Evolutionary conservation across 148 eudicot species (phyloP).

Genomic region (Chenopodium album): DNA sequence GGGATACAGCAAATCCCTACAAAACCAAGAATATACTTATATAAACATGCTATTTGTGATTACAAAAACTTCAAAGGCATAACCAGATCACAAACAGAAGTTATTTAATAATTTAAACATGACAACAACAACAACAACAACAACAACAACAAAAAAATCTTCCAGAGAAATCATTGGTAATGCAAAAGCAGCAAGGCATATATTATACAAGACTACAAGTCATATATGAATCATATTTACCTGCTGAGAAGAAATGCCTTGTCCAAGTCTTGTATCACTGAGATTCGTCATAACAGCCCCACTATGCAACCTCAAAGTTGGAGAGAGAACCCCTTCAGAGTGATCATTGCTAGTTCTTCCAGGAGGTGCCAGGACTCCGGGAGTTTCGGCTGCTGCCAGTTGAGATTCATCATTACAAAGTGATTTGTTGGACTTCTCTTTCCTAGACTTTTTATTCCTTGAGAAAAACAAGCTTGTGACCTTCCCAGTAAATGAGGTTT

Average conservation of each 20-base stretch:
- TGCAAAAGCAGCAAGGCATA: background rate
- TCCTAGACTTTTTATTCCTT: constrained; percentile 53
- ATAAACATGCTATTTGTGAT: background rate
- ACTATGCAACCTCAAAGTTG: constrained; percentile 34
- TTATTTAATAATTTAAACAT: background rate
- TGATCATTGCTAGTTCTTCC: constrained; percentile 34
- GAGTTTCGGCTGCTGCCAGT: constrained; percentile 25
- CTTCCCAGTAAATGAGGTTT: constrained; percentile 66
- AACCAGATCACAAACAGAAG: no score
- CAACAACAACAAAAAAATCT: background rate
- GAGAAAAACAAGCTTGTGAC: constrained; percentile 86
- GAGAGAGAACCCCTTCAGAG: constrained; percentile 30
- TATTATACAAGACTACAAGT: background rate
- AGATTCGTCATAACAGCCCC: constrained; percentile 31
- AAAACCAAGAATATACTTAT: constrained; percentile 18
- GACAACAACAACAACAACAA: no score
- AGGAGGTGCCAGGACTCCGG: constrained; percentile 21
- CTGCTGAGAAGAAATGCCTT: constrained; percentile 44
- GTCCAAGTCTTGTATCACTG: constrained; percentile 29
- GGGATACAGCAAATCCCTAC: constrained; percentile 48
- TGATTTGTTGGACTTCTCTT: constrained; percentile 43
- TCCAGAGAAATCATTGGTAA: background rate
- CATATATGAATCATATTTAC: constrained; percentile 34
- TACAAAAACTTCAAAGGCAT: background rate
- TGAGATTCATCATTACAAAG: constrained; percentile 37